These are phyloP conservation scores for Colletotrichum liaoningense DNA, from an alignment of 2,329 filamentous ascomycete species.

Conservation along the genomic window DNA sequence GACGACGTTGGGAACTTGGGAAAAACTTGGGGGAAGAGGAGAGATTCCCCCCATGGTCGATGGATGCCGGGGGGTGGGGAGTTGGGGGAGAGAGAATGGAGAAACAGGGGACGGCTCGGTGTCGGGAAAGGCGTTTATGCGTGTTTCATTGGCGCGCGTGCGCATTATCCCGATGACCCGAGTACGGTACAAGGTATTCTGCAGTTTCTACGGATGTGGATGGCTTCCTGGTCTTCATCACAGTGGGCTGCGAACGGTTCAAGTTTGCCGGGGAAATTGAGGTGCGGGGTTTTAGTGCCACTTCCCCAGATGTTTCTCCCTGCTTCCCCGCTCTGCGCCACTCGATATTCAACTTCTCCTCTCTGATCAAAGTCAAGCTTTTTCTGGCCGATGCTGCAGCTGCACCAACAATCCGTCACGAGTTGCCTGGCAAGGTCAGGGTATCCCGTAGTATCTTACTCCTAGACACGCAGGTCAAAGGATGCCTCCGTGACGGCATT, in stretches of 20 bases:
- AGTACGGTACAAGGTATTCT: not conserved
- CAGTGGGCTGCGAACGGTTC: not conserved
- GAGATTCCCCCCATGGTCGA: not conserved
- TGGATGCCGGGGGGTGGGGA: too few relatives aligned
- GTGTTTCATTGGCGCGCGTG: conserved; percentile 30
- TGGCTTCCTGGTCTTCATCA: not conserved
- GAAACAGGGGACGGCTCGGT: conserved; percentile 7
- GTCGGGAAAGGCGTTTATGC: conserved; percentile 6
- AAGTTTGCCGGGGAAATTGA: conserved; percentile 25
- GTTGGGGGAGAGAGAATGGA: not conserved
- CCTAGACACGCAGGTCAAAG: not conserved
- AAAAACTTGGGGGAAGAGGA: not conserved
- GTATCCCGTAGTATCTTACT: not conserved
- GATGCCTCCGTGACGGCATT: not conserved
- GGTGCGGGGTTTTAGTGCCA: conserved; percentile 35
- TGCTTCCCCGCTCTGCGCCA: conserved; percentile 25
- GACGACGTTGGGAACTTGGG: conserved; percentile 21
- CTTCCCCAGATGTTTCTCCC: conserved; percentile 34
- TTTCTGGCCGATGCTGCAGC: conserved; percentile 7
- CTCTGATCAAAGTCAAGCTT: conserved; percentile 19
- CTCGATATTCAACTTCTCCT: not conserved
- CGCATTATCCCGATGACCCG: not conserved
- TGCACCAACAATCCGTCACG: not conserved
- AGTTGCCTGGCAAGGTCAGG: not conserved
- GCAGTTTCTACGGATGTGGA: not conserved